A percentile compares a stretch with the other conserved stretches of the same genome.
phyloP scores from a whole-genome alignment of 768 basidiomycete species.

The Boletus bicolor region DNA sequence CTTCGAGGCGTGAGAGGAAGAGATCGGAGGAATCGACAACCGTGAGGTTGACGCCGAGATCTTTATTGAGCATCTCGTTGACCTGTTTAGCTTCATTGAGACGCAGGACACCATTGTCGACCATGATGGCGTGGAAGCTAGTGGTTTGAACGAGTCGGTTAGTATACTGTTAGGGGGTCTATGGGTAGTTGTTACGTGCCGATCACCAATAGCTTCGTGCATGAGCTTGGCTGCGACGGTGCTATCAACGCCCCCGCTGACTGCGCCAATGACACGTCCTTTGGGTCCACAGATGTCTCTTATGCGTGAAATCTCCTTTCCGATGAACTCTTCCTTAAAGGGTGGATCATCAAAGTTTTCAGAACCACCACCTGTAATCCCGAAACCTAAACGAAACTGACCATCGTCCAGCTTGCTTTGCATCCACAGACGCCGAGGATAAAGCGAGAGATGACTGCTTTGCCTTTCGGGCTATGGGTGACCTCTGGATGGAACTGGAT shows the following conservation, averaged over 20 bases:
- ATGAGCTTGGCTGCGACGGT: conserved; percentile 98
- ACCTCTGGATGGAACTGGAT: conserved; percentile 99
- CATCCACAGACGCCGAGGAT: conserved; percentile 83
- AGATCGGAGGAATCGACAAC: conserved; percentile 94
- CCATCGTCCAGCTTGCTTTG: conserved; percentile 90
- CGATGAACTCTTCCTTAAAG: conserved; percentile 89
- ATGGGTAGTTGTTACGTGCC: conserved; percentile 45
- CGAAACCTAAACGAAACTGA: conserved; percentile 28
- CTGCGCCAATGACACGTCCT: conserved; percentile 96
- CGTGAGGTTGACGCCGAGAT: conserved; percentile 94
- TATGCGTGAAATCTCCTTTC: conserved; percentile 92
- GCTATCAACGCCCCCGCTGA: conserved; percentile 96
- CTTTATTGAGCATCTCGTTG: conserved; percentile 85
- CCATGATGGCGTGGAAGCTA: conserved; percentile 99
- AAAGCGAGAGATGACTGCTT: conserved; percentile 84
- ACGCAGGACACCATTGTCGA: conserved; percentile 96
- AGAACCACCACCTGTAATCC: conserved; percentile 1
- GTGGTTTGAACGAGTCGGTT: background rate
- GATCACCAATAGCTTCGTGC: conserved; percentile 98
- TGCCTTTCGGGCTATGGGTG: conserved; percentile 87
- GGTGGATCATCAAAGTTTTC: background rate
- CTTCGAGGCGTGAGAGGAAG: conserved; percentile 85
- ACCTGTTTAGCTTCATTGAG: conserved; percentile 90
- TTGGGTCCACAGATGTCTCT: conserved; percentile 90
- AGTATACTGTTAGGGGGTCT: background rate